phyloP scores from a whole-genome alignment of 495 filamentous ascomycete species.

The Annulohypoxylon bovei region DNA sequence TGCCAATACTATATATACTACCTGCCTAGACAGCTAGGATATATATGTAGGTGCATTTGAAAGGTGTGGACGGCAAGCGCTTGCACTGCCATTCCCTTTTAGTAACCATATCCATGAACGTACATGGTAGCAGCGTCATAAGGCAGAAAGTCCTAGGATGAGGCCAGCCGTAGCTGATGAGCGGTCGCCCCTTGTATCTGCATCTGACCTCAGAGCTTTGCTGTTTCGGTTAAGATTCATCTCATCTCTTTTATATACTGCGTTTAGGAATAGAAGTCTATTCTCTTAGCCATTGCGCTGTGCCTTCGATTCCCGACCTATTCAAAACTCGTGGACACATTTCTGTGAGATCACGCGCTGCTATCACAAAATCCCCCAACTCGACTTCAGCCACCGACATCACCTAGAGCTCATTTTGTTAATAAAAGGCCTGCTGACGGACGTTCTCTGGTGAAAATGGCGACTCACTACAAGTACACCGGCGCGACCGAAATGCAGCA shows the following conservation, averaged over 20 bases:
- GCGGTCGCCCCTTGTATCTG: neutral
- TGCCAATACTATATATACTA: neutral
- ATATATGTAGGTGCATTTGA: neutral
- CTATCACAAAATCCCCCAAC: slow-evolving; percentile 28
- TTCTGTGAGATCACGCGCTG: slow-evolving; percentile 31
- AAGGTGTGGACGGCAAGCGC: slow-evolving; percentile 2
- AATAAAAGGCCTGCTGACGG: slow-evolving; percentile 6
- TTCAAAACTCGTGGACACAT: slow-evolving; percentile 11
- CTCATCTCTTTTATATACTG: neutral
- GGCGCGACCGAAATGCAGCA: slow-evolving; percentile 48
- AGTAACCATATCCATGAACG: neutral
- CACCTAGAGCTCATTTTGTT: neutral
- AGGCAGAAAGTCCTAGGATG: slow-evolving; percentile 4
- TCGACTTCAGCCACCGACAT: neutral
- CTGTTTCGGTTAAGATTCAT: neutral
- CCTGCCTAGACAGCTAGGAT: neutral
- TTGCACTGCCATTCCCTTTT: neutral
- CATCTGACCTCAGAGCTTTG: slow-evolving; percentile 18
- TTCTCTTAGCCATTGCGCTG: slow-evolving; percentile 3
- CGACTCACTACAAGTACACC: slow-evolving; percentile 23
- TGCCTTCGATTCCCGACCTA: slow-evolving; percentile 1
- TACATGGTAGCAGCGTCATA: neutral
- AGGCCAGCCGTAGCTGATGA: slow-evolving; percentile 1
- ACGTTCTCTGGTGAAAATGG: slow-evolving; percentile 29
- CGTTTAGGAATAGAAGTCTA: slow-evolving; percentile 29